Conservation (phyloP, 139 green algal species). For the Zygnema circumcarinatum region DNA sequence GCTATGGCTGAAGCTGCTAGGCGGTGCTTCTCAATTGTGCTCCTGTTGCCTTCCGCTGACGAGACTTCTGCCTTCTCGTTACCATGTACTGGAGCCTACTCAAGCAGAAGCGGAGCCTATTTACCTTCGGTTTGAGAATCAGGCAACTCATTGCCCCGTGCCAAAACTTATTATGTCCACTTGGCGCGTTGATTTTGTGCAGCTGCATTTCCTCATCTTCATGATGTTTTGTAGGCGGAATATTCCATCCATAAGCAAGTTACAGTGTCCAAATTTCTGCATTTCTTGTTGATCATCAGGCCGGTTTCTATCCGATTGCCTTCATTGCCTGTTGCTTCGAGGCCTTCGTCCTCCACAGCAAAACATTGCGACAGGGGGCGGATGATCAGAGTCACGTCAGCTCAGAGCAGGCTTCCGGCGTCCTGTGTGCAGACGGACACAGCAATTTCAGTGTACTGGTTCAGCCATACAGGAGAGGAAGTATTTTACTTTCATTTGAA, state of each 20-base stretch:
- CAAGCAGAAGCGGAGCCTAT: neutral
- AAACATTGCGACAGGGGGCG: too few relatives aligned
- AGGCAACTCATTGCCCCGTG: too few relatives aligned
- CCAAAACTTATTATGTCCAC: too few relatives aligned
- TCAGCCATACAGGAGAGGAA: slow-evolving; percentile 7
- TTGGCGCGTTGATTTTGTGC: too few relatives aligned
- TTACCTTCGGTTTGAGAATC: neutral
- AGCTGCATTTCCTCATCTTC: too few relatives aligned
- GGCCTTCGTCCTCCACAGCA: neutral
- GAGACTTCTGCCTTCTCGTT: neutral
- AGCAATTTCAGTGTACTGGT: slow-evolving; percentile 14
- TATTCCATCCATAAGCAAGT: neutral
- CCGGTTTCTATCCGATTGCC: neutral
- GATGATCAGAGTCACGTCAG: neutral
- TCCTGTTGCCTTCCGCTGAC: neutral
- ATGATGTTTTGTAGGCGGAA: too few relatives aligned
- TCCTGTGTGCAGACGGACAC: neutral
- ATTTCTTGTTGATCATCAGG: too few relatives aligned
- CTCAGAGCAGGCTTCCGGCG: neutral
- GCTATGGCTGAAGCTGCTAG: neutral
- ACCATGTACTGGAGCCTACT: neutral
- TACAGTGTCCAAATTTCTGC: too few relatives aligned
- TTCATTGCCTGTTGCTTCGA: neutral
- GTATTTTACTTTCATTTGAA: neutral
- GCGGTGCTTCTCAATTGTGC: neutral